Conservation (phyloP, 352 stramenopile species). For the Globisporangium spinosum region DNA sequence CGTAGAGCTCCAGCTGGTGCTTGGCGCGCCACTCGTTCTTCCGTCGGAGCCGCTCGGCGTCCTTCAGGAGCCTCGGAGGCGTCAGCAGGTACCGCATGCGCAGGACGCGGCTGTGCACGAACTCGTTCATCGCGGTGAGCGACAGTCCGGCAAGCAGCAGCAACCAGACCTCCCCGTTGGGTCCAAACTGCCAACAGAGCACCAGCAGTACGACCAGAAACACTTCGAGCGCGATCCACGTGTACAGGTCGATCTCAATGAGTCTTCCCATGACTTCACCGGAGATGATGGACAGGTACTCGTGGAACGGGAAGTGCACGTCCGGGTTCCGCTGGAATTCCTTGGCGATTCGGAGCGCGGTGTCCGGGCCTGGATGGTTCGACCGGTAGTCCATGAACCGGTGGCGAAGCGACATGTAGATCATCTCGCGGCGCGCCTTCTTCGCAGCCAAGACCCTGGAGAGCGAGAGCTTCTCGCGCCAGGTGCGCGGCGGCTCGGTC, state of each 20-base stretch:
- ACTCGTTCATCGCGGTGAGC: slow-evolving; percentile 46
- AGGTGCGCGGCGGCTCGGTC: slow-evolving; percentile 40
- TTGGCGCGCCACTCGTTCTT: slow-evolving; percentile 53
- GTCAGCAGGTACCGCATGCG: slow-evolving; percentile 50
- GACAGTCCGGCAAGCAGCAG: slow-evolving; percentile 34
- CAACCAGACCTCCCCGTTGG: slow-evolving; percentile 36
- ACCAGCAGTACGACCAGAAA: slow-evolving; percentile 45
- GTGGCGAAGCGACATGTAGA: slow-evolving; percentile 56
- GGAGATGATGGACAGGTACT: slow-evolving; percentile 75
- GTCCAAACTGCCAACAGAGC: slow-evolving; percentile 39
- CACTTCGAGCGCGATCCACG: slow-evolving; percentile 59
- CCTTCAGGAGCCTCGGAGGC: slow-evolving; percentile 44
- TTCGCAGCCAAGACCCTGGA: slow-evolving; percentile 23
- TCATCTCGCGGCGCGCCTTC: slow-evolving; percentile 53
- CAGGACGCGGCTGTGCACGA: slow-evolving; percentile 45
- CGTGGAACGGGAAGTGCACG: slow-evolving; percentile 66
- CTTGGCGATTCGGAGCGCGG: slow-evolving; percentile 38
- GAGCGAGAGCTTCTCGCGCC: slow-evolving; percentile 34
- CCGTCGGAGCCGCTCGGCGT: slow-evolving; percentile 53
- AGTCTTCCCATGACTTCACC: slow-evolving; percentile 68
- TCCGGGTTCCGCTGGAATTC: slow-evolving; percentile 61
- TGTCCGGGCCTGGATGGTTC: slow-evolving; percentile 56
- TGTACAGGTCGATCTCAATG: slow-evolving; percentile 69
- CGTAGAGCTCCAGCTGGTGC: slow-evolving; percentile 32
- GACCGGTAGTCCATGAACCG: slow-evolving; percentile 71